A percentile compares a stretch with the other conserved stretches of the same genome.
phyloP scores from a whole-genome alignment of 1,284 basidiomycete genomes.

The Cutaneotrichosporon sp. region DNA sequence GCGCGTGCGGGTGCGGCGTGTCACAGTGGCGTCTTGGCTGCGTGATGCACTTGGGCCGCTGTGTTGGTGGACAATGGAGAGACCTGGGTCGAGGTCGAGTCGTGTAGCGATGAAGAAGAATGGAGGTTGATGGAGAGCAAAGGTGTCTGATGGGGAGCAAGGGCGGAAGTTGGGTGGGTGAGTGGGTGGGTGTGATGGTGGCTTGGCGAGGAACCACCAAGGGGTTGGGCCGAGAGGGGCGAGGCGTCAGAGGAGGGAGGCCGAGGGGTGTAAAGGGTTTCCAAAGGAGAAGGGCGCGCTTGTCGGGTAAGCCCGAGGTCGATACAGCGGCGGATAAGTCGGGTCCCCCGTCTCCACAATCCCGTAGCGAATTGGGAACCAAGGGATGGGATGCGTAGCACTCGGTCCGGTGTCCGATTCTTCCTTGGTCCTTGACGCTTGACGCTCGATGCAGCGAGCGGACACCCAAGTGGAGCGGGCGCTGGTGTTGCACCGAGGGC shows the following conservation, averaged over 20 bases:
- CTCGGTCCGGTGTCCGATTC: background rate
- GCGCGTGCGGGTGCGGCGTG: background rate
- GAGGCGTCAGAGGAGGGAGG: too few species aligned
- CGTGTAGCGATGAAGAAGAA: background rate
- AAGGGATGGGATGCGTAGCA: constrained; percentile 1
- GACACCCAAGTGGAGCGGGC: too few species aligned
- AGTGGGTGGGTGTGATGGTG: background rate
- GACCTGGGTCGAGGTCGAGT: too few species aligned
- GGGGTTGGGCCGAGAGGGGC: background rate
- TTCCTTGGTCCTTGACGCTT: too few species aligned
- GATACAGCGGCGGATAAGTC: background rate
- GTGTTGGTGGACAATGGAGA: background rate
- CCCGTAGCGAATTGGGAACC: background rate
- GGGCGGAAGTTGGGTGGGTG: background rate
- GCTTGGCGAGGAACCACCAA: background rate
- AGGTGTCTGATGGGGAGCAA: too few species aligned
- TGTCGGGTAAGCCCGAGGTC: constrained; percentile 1
- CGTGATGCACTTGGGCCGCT: background rate
- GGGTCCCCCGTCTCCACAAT: background rate
- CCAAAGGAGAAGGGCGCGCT: background rate
- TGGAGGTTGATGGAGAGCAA: background rate
- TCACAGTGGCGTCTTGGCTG: background rate
- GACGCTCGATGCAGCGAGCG: too few species aligned
- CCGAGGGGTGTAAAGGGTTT: too few species aligned
- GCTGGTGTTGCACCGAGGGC: background rate